Evolutionary conservation across 2,329 filamentous ascomycete species (phyloP), one percentile per base, ranked within the genome.

Genomic region (Arthrobotrys iridis): DNA sequence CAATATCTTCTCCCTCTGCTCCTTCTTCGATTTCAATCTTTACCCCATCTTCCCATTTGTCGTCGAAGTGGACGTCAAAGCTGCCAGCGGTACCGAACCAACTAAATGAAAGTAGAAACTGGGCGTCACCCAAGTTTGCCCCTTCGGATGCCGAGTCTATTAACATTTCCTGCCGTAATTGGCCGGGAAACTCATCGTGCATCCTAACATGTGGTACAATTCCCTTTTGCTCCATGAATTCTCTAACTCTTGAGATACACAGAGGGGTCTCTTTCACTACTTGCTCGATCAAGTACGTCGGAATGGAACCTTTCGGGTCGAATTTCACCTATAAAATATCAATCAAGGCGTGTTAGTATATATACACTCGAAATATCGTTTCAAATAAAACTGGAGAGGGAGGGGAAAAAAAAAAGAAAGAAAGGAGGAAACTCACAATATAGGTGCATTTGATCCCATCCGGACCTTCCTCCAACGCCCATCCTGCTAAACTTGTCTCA

Each of bases 1-100:
- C 71, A 5, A 75, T 37, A 41, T 75, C 71, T 35, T 63, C 63
- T 15, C 50, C 68, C 6, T 37, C 45, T 10, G 5, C 26, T 4
- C 71, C 71, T 58, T 75, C 71, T 18, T 59, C 71, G 20, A 62
- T 22, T 24, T 59, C 71, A 64, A 75, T 30, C 41, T 75, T 75
- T 2, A 48, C 71, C 4, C 71, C 71, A 13, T 68, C 41, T 8
- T 26, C 40, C 71, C 71, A 75, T 26, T 68, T 59, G 15, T 58
- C 57, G 22, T 75, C 71, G 46, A 75, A 75, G 15, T 63, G 60
- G 20, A 75, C 37, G 22, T 75, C 57, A 52, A 75, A 75, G 24
- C 52, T 63, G 2, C 71, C 71, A 20, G 48, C 43, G 2, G 57
- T 48, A 26, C 71, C 71, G 24, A 75, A 68, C 71, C 71, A 75